Evolutionary conservation across 2,329 filamentous ascomycete species (phyloP).

Genomic region (Periconia macrospinosa): DNA sequence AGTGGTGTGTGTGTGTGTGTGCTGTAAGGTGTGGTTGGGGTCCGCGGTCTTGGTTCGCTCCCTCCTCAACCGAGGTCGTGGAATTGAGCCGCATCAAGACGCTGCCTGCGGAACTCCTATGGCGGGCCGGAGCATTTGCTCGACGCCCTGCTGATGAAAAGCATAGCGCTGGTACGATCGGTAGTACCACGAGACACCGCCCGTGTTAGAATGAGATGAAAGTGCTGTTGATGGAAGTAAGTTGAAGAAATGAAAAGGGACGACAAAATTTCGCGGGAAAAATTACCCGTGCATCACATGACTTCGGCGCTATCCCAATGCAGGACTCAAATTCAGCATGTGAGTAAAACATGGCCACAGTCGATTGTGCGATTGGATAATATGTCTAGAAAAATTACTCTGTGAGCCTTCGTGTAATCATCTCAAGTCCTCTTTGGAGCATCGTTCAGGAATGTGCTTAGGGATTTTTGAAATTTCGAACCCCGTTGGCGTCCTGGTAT

Average conservation of each 20-base stretch:
- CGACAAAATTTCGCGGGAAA: constrained; percentile 9
- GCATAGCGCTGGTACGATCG: constrained; percentile 6
- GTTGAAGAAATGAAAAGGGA: constrained; percentile 1
- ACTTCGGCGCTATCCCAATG: not conserved
- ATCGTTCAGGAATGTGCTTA: too few relatives aligned
- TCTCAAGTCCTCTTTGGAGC: too few relatives aligned
- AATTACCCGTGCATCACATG: constrained; percentile 11
- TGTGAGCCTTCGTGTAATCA: too few relatives aligned
- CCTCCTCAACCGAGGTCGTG: constrained; percentile 38
- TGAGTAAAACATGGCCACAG: too few relatives aligned
- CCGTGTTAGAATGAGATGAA: constrained; percentile 2
- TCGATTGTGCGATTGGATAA: too few relatives aligned
- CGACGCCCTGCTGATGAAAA: constrained; percentile 2
- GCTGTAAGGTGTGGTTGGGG: constrained; percentile 29
- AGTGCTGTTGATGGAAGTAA: constrained; percentile 6
- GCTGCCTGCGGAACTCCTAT: constrained; percentile 12
- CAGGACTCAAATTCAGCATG: not conserved
- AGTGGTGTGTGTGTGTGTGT: constrained; percentile 11
- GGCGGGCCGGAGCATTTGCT: not conserved
- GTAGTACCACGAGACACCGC: constrained; percentile 10
- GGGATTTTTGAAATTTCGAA: too few relatives aligned
- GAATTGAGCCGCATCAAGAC: constrained; percentile 9
- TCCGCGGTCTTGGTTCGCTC: constrained; percentile 30
- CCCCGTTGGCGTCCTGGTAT: too few relatives aligned
- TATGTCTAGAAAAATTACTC: too few relatives aligned